Evolutionary conservation across 441 rosid species (phyloP).

Genomic region (Heliophila coronopifolia): DNA sequence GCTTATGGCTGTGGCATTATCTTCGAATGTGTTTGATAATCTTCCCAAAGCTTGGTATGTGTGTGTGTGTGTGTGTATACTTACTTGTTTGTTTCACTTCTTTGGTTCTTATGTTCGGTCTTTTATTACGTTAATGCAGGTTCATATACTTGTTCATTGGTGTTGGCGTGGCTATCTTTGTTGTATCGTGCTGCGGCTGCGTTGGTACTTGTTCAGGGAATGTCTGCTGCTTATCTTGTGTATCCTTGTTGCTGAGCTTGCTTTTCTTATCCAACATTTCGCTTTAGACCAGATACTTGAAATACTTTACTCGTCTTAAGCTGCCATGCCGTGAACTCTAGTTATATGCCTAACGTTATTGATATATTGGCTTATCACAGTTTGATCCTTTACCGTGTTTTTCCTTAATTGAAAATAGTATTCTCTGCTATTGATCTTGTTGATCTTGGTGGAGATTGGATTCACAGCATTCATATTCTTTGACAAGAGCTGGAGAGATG

Average conservation of each 20-base stretch:
- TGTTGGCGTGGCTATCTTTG: slow-evolving; percentile 67
- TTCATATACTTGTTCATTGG: slow-evolving; percentile 86
- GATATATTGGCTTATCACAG: background rate
- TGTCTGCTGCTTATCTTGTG: slow-evolving; percentile 90
- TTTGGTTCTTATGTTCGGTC: background rate
- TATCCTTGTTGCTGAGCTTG: slow-evolving; percentile 46
- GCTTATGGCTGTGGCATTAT: slow-evolving; percentile 61
- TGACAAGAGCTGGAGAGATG: slow-evolving; percentile 82
- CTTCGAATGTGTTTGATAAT: slow-evolving; percentile 44
- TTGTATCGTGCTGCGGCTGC: slow-evolving; percentile 89
- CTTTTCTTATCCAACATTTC: background rate
- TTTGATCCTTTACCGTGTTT: slow-evolving; percentile 21
- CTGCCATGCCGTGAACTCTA: background rate
- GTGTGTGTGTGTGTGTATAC: slow-evolving; percentile 46
- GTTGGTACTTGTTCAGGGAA: slow-evolving; percentile 64
- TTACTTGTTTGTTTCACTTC: background rate
- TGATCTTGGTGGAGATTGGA: slow-evolving; percentile 87
- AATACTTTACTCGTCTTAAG: background rate
- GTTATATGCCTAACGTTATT: slow-evolving; percentile 1
- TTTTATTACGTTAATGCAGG: slow-evolving; percentile 47
- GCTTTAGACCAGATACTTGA: background rate
- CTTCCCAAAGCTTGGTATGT: slow-evolving; percentile 94
- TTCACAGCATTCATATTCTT: slow-evolving; percentile 84
- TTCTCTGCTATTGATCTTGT: slow-evolving; percentile 61
- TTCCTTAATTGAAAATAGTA: slow-evolving; percentile 77